These are phyloP conservation scores for Aspergillus nanangensis DNA, from an alignment of 495 filamentous ascomycete species.

Conservation along the genomic window DNA sequence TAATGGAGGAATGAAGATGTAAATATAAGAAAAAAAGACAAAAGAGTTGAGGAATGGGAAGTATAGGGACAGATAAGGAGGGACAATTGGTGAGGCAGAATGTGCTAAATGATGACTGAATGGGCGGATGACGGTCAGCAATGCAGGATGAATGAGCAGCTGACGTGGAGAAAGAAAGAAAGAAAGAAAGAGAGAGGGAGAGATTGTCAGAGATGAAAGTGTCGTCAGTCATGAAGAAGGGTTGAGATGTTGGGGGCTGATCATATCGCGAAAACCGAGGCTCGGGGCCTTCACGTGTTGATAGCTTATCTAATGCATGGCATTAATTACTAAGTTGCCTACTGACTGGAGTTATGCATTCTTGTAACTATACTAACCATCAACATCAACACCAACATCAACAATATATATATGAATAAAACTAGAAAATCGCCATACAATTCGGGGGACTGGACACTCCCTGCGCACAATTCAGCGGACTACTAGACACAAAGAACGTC, in stretches of 20 bases:
- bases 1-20: background rate
- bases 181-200: too few relatives aligned
- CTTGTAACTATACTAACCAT: background rate
- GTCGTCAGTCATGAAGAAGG: background rate
- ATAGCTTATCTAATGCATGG: constrained; percentile 7
- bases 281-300: constrained; percentile 4
- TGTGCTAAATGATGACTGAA: too few relatives aligned
- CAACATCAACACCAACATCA: too few relatives aligned
- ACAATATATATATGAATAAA: too few relatives aligned
- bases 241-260: background rate
- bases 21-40: background rate
- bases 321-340: too few relatives aligned
- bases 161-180: too few relatives aligned
- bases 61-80: too few relatives aligned
- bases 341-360: too few relatives aligned
- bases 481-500: constrained; percentile 68
- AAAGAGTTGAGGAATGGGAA: constrained; percentile 4
- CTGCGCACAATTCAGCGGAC: constrained; percentile 50
- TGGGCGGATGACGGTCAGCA: too few relatives aligned
- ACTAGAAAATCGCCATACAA: constrained; percentile 44
- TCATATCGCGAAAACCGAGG: constrained; percentile 11
- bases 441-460: constrained; percentile 45
- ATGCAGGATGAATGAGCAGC: too few relatives aligned
- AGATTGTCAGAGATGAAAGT: too few relatives aligned
- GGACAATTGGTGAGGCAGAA: too few relatives aligned